phyloP scores from a whole-genome alignment of 306 rosid species.

The Ceratonia siliqua region DNA sequence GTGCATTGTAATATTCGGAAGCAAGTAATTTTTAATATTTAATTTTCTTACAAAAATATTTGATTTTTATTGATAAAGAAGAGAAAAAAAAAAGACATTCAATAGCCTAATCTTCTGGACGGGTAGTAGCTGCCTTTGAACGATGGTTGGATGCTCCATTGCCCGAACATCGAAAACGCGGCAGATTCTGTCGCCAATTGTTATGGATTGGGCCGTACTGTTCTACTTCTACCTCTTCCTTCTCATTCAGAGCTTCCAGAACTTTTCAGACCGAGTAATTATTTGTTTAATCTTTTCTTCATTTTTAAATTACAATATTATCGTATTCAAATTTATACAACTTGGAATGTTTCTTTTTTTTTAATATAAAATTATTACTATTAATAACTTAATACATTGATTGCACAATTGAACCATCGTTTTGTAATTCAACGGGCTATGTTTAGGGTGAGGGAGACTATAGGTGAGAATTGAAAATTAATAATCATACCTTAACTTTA shows the following conservation, averaged over 20 bases:
- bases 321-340: no score
- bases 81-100: neutral
- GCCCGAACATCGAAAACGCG: neutral
- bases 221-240: neutral
- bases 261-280: no score
- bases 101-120: neutral
- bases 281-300: no score
- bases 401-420: neutral
- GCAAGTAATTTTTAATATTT: no score
- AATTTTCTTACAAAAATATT: no score
- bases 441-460: neutral
- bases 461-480: neutral
- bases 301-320: no score
- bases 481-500: no score
- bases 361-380: no score
- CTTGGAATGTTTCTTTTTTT: no score
- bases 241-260: neutral
- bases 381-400: neutral
- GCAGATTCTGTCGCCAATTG: constrained; percentile 12
- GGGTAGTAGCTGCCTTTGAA: neutral
- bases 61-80: no score
- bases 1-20: no score
- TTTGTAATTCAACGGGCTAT: neutral
- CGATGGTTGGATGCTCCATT: neutral
- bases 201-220: neutral